phyloP scores from a whole-genome alignment of 345 rosid genomes.

The Salix purpurea region DNA sequence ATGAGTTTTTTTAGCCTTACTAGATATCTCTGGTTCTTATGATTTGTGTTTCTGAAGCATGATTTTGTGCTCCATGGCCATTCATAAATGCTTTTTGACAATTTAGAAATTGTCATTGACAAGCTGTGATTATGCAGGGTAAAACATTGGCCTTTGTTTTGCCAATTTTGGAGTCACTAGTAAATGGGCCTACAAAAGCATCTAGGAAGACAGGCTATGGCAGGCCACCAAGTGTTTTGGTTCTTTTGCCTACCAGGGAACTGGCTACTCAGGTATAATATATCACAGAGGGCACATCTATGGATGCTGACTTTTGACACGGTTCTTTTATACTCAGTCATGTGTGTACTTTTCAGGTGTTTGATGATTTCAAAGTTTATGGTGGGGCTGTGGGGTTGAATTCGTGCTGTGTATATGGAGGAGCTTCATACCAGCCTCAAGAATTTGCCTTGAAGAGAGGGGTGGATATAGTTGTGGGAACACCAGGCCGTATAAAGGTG shows the following conservation, averaged over 20 bases:
- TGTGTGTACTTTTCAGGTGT: constrained; percentile 38
- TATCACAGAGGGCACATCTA: not conserved
- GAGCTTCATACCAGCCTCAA: constrained; percentile 63
- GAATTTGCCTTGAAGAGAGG: constrained; percentile 68
- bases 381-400: constrained; percentile 72
- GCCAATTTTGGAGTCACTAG: constrained; percentile 85
- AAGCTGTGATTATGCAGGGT: constrained; percentile 46
- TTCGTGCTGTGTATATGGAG: constrained; percentile 89
- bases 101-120: not conserved
- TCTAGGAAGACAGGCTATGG: constrained; percentile 72
- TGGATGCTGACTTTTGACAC: not conserved
- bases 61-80: not conserved
- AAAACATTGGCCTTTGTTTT: constrained; percentile 95
- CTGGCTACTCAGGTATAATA: constrained; percentile 75
- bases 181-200: constrained; percentile 57
- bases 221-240: constrained; percentile 81
- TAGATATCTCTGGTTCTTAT: not conserved
- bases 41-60: not conserved
- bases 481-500: constrained; percentile 97
- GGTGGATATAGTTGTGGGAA: constrained; percentile 85
- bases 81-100: not conserved
- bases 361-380: constrained; percentile 74
- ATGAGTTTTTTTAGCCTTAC: not conserved
- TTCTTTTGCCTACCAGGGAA: constrained; percentile 92
- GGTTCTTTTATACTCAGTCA: not conserved